phyloP scores from a whole-genome alignment of 1,284 basidiomycete species.

The Tylopilus sp. region DNA sequence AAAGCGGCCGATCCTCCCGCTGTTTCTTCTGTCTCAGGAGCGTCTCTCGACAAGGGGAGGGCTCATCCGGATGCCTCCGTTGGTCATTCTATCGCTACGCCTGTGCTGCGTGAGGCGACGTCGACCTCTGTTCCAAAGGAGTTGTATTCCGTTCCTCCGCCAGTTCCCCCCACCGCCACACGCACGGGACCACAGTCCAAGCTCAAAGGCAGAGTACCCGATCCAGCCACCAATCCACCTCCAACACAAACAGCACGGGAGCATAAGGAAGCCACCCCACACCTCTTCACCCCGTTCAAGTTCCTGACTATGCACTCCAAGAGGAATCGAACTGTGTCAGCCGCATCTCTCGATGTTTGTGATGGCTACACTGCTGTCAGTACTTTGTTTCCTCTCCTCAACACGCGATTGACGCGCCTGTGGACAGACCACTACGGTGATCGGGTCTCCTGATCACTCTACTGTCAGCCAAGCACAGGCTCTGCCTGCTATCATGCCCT shows the following conservation, averaged over 20 bases:
- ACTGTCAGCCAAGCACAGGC: slow-evolving; percentile 48
- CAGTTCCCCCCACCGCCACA: slow-evolving; percentile 2
- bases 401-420: slow-evolving; percentile 11
- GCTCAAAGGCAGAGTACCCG: slow-evolving; percentile 29
- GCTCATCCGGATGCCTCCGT: slow-evolving; percentile 10
- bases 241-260: slow-evolving; percentile 21
- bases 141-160: slow-evolving; percentile 3
- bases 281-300: slow-evolving; percentile 59
- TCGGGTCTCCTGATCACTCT: slow-evolving; percentile 72
- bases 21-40: slow-evolving; percentile 15
- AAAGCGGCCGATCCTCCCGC: slow-evolving; percentile 25
- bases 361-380: slow-evolving; percentile 69
- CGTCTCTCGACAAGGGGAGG: slow-evolving; percentile 25
- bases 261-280: slow-evolving; percentile 41
- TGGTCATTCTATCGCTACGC: not conserved
- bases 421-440: slow-evolving; percentile 58
- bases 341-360: slow-evolving; percentile 68
- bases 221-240: slow-evolving; percentile 25
- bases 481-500: slow-evolving; percentile 51
- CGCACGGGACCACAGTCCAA: slow-evolving; percentile 16
- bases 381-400: slow-evolving; percentile 9
- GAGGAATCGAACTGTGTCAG: slow-evolving; percentile 64
- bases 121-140: slow-evolving; percentile 18
- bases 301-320: slow-evolving; percentile 48
- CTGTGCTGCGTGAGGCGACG: slow-evolving; percentile 15